Percentiles rank a stretch among this genome's conserved stretches.
Evolutionary conservation across 2,329 filamentous ascomycete species (phyloP).

Genomic region (Calonectria henricotiae): DNA sequence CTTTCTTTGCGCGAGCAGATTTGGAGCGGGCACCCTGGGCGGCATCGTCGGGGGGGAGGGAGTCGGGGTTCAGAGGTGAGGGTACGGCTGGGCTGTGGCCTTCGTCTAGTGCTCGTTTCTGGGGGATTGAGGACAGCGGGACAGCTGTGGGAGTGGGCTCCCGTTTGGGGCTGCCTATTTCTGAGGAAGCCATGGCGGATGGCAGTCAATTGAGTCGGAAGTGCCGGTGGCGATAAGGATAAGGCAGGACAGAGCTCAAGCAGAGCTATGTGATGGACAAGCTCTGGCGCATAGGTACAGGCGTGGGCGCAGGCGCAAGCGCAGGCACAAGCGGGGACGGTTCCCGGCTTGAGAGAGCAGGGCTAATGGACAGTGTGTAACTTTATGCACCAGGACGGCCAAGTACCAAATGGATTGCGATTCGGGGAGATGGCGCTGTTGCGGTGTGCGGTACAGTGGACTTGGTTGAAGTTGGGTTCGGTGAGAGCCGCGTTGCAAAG

Average conservation of each 20-base stretch:
- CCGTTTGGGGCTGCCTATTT: slow-evolving; percentile 59
- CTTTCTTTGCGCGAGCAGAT: slow-evolving; percentile 73
- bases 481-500: slow-evolving; percentile 21
- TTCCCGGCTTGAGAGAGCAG: neutral
- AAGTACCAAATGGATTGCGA: slow-evolving; percentile 10
- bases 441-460: slow-evolving; percentile 7
- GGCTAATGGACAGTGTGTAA: slow-evolving; percentile 8
- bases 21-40: slow-evolving; percentile 56
- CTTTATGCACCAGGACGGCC: slow-evolving; percentile 17
- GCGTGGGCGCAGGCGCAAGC: neutral
- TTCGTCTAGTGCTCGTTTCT: slow-evolving; percentile 79
- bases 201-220: slow-evolving; percentile 12
- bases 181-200: slow-evolving; percentile 56
- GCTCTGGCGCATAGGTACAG: slow-evolving; percentile 1
- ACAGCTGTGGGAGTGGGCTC: slow-evolving; percentile 61
- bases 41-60: slow-evolving; percentile 65
- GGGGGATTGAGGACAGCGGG: slow-evolving; percentile 68
- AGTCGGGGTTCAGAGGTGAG: slow-evolving; percentile 80
- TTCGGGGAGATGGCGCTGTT: slow-evolving; percentile 22
- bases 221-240: slow-evolving; percentile 13
- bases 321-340: neutral
- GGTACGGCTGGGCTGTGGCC: slow-evolving; percentile 80
- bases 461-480: slow-evolving; percentile 20
- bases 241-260: slow-evolving; percentile 17
- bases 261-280: slow-evolving; percentile 10